Evolutionary conservation across 805 yeast species (phyloP), one percentile per base, ranked within the genome.

Genomic region (Blastobotrys muscicola): DNA sequence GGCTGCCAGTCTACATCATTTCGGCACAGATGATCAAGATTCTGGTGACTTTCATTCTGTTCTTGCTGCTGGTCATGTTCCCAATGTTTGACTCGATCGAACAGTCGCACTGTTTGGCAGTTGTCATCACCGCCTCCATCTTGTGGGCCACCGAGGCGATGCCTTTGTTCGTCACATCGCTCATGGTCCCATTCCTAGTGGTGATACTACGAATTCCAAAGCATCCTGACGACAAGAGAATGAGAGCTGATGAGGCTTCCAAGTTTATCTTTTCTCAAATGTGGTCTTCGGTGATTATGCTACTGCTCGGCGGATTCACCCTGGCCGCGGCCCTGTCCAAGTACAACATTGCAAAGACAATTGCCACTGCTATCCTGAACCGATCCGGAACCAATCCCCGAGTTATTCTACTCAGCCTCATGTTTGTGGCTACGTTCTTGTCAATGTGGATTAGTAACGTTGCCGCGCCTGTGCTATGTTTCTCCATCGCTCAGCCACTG

Each of bases 361-460:
- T 89, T 26, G 87, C 96, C 4, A 85, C 95, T 0, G 76, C 76
- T 62, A 80, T 90, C 46, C 68, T 92, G 45, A 76, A 87, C 2
- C 72, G 75, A 40, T 94, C 95, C 2, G 96, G 97, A 8, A 83
- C 90, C 3, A 78, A 80, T 50, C 97, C 97, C 8, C 72, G 81
- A 30, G 71, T 75, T 33, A 81, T 90, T 15, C 66, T 89, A 31
- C 64, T 89, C 36, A 76, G 90, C 3, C 80, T 86, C 47, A 86
- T 92, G 97, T 66, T 74, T 38, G 90, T 90, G 29, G 85, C 97
- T 0, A 68, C 89, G 33, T 78, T 90, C 55, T 78, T 85, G 34
- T 79, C 95, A 4, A 87, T 90, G 85, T 89, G 95, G 94, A 92
- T 90, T 33, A 82, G 94, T 20, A 90, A 90, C 60, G 97, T 90